phyloP scores from a whole-genome alignment of 441 rosid genomes.

The Erodium texanum region DNA sequence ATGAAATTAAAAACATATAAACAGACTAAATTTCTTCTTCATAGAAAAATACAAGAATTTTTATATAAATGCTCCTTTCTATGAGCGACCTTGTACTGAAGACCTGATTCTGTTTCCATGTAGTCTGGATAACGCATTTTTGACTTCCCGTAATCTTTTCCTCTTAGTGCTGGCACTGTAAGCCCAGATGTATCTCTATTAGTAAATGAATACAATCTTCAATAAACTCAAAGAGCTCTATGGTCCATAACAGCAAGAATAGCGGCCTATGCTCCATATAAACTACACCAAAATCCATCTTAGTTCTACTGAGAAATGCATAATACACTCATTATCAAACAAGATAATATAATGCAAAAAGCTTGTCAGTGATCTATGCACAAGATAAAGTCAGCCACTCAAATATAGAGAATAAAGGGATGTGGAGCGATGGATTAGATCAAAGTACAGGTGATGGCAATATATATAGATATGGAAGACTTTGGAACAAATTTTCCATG shows the following conservation, averaged over 20 bases:
- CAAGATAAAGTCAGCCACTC: not conserved
- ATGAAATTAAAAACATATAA: conserved; percentile 19
- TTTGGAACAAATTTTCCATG: not conserved
- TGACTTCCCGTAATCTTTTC: conserved; percentile 88
- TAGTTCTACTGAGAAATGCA: not conserved
- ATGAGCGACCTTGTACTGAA: conserved; percentile 76
- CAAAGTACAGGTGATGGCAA: not conserved
- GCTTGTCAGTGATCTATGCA: too few species aligned
- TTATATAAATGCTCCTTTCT: conserved; percentile 4
- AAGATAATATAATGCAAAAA: not conserved
- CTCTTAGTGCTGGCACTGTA: conserved; percentile 91
- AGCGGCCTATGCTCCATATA: not conserved
- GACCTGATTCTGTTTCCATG: conserved; percentile 71
- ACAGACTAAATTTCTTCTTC: conserved; percentile 1
- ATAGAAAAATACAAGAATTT: not conserved
- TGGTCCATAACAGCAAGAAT: not conserved
- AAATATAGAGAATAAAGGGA: not conserved
- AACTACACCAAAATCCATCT: not conserved
- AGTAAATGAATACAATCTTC: conserved; percentile 7
- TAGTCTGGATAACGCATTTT: conserved; percentile 86
- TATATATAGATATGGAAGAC: not conserved
- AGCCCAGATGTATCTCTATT: conserved; percentile 10
- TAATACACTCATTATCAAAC: not conserved
- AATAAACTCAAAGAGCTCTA: not conserved
- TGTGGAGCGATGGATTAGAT: not conserved